Evolutionary conservation across 129 eudicot species (phyloP).

Genomic region (Saposhnikovia divaricata): DNA sequence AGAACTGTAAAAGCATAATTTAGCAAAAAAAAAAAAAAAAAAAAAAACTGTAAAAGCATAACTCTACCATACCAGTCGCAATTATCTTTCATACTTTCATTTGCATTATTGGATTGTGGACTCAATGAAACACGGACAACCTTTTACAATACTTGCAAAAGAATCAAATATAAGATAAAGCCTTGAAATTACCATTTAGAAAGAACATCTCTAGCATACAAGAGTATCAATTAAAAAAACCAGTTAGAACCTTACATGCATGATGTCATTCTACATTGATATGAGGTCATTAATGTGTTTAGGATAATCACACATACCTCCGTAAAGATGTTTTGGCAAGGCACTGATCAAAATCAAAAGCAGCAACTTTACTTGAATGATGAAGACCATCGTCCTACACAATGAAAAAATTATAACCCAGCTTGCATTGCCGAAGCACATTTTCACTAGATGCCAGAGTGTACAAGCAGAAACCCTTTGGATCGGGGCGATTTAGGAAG

Average conservation of each 20-base stretch:
- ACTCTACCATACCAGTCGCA: not conserved
- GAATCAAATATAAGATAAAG: not conserved
- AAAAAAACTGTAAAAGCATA: no score
- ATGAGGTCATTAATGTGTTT: not conserved
- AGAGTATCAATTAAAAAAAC: not conserved
- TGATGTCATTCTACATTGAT: not conserved
- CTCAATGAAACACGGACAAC: not conserved
- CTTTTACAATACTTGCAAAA: not conserved
- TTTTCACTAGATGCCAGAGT: not conserved
- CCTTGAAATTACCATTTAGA: not conserved
- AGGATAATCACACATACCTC: conserved; percentile 41
- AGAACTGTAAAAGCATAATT: not conserved
- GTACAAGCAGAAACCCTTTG: not conserved
- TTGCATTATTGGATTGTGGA: not conserved
- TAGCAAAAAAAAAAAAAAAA: no score
- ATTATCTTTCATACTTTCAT: not conserved
- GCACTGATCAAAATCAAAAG: conserved; percentile 98
- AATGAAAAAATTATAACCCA: not conserved
- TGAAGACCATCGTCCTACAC: conserved; percentile 74
- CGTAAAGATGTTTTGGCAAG: conserved; percentile 83
- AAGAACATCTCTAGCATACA: not conserved
- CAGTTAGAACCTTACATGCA: not conserved
- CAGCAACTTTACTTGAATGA: conserved; percentile 79
- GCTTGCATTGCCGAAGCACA: not conserved
- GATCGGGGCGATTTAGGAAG: no score